Evolutionary conservation across 2,329 filamentous ascomycete genomes (phyloP).

Genomic region (Ciborinia camelliae): DNA sequence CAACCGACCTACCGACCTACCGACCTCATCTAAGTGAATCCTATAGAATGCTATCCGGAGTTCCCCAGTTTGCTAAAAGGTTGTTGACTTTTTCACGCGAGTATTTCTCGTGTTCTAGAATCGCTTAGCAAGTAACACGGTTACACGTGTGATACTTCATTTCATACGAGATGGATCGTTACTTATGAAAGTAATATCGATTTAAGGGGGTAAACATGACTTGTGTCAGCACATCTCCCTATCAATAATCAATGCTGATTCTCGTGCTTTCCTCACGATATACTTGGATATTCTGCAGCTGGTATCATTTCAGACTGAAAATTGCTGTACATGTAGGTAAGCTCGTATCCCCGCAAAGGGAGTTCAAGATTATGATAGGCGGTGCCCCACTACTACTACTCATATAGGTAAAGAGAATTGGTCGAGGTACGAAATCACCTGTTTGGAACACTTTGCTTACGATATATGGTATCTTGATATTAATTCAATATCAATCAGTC

Average conservation of each 20-base stretch:
- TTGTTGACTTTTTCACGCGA: neutral
- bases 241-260: no score
- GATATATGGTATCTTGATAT: no score
- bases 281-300: no score
- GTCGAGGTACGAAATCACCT: neutral
- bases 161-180: neutral
- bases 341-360: neutral
- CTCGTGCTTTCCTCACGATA: no score
- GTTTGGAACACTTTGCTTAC: neutral
- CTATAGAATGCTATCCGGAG: neutral
- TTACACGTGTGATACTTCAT: neutral
- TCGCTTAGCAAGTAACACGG: neutral
- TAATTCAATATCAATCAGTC: neutral
- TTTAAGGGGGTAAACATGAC: no score
- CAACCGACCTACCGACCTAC: no score
- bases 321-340: neutral
- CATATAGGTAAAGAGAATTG: neutral
- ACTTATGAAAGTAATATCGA: neutral
- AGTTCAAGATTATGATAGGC: neutral
- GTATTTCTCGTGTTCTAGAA: neutral
- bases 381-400: neutral
- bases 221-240: no score
- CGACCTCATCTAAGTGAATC: no score
- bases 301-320: neutral
- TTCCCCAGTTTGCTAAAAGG: slow-evolving; percentile 9